Conservation (phyloP, 2,329 filamentous ascomycete species). For the Iodosphaeria phyllophila region DNA sequence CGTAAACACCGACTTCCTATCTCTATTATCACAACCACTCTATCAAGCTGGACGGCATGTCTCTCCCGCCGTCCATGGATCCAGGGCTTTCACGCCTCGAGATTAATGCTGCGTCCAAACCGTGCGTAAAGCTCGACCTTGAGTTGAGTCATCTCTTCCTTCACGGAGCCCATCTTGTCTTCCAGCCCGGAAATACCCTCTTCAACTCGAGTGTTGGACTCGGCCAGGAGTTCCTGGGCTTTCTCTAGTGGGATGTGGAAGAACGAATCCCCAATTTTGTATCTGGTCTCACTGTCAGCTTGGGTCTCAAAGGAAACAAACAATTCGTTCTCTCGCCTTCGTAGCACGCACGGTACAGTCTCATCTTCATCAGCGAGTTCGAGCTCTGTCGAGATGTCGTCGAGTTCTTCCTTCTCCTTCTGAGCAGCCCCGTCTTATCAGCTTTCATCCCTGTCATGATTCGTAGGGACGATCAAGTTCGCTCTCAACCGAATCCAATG, state of each 20-base stretch:
- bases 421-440: slow-evolving; percentile 20
- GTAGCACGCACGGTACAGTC: slow-evolving; percentile 63
- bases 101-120: slow-evolving; percentile 92
- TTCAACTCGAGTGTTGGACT: slow-evolving; percentile 56
- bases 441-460: slow-evolving; percentile 1
- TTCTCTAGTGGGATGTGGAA: slow-evolving; percentile 69
- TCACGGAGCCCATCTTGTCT: slow-evolving; percentile 53
- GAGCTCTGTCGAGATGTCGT: slow-evolving; percentile 78
- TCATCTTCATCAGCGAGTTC: slow-evolving; percentile 94
- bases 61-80: background rate
- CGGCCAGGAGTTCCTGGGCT: slow-evolving; percentile 67
- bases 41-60: background rate
- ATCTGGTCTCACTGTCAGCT: slow-evolving; percentile 36
- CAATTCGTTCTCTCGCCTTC: too few species aligned
- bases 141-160: slow-evolving; percentile 74
- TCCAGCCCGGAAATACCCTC: slow-evolving; percentile 59
- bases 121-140: slow-evolving; percentile 88
- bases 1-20: too few species aligned
- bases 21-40: too few species aligned
- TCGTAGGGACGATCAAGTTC: slow-evolving; percentile 2
- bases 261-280: slow-evolving; percentile 94
- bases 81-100: slow-evolving; percentile 75
- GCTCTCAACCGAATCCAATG: too few species aligned
- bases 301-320: too few species aligned
- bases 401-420: slow-evolving; percentile 98